Evolutionary conservation across 352 stramenopile genomes (phyloP).

Genomic region (Pythium oligandrum): DNA sequence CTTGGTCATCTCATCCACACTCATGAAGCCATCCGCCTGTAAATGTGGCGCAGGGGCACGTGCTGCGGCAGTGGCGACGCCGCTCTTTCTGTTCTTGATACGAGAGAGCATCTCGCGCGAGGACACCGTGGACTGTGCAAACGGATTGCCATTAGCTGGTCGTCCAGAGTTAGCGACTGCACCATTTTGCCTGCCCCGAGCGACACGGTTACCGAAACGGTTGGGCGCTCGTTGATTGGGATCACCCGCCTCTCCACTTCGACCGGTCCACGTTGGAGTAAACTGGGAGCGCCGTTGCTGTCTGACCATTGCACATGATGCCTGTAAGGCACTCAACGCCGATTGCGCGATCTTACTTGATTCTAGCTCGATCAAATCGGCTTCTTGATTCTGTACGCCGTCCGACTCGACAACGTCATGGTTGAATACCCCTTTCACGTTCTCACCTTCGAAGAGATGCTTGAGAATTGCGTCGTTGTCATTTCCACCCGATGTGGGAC

Average conservation of each 20-base stretch:
- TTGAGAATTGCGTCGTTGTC: constrained; percentile 89
- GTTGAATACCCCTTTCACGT: constrained; percentile 94
- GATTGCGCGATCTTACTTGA: constrained; percentile 87
- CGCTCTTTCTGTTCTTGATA: constrained; percentile 47
- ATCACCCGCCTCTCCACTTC: constrained; percentile 62
- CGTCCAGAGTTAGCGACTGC: constrained; percentile 1
- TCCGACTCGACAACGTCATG: constrained; percentile 91
- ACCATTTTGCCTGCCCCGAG: constrained; percentile 16
- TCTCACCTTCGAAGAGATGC: constrained; percentile 87
- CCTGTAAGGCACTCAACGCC: constrained; percentile 71
- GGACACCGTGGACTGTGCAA: constrained; percentile 30
- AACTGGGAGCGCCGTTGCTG: constrained; percentile 60
- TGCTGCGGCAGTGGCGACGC: constrained; percentile 14
- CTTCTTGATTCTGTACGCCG: constrained; percentile 84
- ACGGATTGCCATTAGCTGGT: constrained; percentile 21
- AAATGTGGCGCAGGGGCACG: constrained; percentile 4
- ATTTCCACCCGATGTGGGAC: constrained; percentile 14
- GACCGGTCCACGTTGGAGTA: constrained; percentile 77
- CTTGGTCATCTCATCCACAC: constrained; percentile 53
- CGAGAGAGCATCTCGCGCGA: constrained; percentile 67
- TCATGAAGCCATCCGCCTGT: constrained; percentile 28
- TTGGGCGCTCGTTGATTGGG: constrained; percentile 31
- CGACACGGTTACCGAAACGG: constrained; percentile 41
- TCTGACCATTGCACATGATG: constrained; percentile 68
- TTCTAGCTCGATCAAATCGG: constrained; percentile 90